Evolutionary conservation across 2,329 filamentous ascomycete genomes (phyloP).

Genomic region (Botrytis hyacinthi): DNA sequence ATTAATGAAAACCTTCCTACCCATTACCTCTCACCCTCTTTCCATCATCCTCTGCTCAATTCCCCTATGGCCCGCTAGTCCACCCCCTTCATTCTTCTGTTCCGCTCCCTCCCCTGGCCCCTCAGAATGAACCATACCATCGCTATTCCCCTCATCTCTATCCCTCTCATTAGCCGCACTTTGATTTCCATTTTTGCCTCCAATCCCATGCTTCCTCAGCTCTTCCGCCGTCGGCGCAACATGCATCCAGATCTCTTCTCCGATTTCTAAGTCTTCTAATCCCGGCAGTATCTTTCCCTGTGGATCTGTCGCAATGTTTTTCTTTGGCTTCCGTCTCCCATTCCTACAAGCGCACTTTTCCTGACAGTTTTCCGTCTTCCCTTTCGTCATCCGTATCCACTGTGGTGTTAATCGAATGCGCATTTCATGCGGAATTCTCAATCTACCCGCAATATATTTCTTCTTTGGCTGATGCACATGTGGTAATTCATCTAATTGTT

Average conservation of each 20-base stretch:
- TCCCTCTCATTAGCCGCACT: constrained; percentile 11
- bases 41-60: constrained; percentile 19
- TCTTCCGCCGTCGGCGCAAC: constrained; percentile 42
- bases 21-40: background rate
- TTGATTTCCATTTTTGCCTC: constrained; percentile 2
- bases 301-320: constrained; percentile 40
- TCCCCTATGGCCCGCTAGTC: background rate
- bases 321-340: constrained; percentile 32
- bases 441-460: constrained; percentile 56
- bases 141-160: background rate
- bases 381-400: constrained; percentile 33
- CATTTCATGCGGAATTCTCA: constrained; percentile 52
- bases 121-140: background rate
- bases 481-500: constrained; percentile 46
- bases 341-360: too few relatives aligned
- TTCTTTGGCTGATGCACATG: constrained; percentile 54
- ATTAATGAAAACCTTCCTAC: too few relatives aligned
- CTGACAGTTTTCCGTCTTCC: constrained; percentile 2
- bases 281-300: constrained; percentile 42
- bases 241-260: constrained; percentile 55
- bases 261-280: constrained; percentile 36
- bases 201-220: constrained; percentile 31
- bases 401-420: constrained; percentile 20
- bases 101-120: background rate
- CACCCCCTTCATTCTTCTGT: background rate